Evolutionary conservation across 116 monocot genomes (phyloP).

Genomic region (Posidonia oceanica): DNA sequence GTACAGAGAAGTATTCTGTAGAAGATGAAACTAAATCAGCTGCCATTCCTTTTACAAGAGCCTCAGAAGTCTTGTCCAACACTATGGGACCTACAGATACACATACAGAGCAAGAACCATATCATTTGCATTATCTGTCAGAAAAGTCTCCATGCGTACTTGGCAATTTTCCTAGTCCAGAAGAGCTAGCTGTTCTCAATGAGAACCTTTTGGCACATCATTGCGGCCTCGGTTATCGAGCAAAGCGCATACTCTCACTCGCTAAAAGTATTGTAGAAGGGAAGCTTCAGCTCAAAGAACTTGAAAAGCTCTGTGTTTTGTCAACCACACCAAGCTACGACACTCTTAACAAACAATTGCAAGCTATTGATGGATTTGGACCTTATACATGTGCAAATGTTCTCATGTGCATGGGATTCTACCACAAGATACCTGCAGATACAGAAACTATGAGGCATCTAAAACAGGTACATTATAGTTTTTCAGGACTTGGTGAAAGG

Average conservation of each 20-base stretch:
- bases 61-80: background rate
- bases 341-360: constrained; percentile 31
- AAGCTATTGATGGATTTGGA: constrained; percentile 46
- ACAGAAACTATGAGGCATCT: constrained; percentile 63
- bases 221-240: constrained; percentile 62
- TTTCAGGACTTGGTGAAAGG: no score
- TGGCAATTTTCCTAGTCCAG: constrained; percentile 60
- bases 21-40: background rate
- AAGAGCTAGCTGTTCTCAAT: constrained; percentile 50
- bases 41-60: background rate
- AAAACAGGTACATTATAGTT: constrained; percentile 23
- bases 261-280: constrained; percentile 37
- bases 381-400: constrained; percentile 71
- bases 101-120: background rate
- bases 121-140: no score
- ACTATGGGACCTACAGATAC: background rate
- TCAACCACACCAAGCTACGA: constrained; percentile 22
- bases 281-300: constrained; percentile 24
- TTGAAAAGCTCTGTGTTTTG: constrained; percentile 41
- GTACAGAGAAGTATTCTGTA: background rate
- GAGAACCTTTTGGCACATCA: constrained; percentile 27
- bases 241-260: constrained; percentile 47
- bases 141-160: background rate
- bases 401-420: constrained; percentile 82
- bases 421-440: constrained; percentile 55